Percentiles rank a stretch among this genome's conserved stretches.
phyloP scores from a whole-genome alignment of 805 yeast species.

The Nakazawaea ernobii region DNA sequence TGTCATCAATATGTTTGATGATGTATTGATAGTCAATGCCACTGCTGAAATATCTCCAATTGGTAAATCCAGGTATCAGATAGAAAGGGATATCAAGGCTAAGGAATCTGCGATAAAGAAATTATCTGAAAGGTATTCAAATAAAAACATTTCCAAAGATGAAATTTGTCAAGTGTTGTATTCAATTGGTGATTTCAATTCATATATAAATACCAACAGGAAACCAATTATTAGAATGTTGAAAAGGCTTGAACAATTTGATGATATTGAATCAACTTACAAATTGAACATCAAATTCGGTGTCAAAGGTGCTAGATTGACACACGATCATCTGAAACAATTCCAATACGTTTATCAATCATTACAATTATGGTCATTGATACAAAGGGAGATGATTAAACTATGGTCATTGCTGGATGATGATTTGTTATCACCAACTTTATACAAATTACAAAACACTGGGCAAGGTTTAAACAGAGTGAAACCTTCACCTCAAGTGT shows the following conservation, averaged over 20 bases:
- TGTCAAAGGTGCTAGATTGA: slow-evolving; percentile 60
- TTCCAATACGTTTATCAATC: slow-evolving; percentile 73
- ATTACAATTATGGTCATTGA: slow-evolving; percentile 66
- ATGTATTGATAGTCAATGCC: slow-evolving; percentile 54
- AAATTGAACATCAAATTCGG: slow-evolving; percentile 64
- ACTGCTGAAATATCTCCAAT: slow-evolving; percentile 62
- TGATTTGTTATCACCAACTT: slow-evolving; percentile 53
- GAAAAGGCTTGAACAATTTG: slow-evolving; percentile 41
- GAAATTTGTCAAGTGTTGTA: slow-evolving; percentile 67
- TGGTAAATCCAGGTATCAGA: slow-evolving; percentile 45
- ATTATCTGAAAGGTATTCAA: slow-evolving; percentile 44
- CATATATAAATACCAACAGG: slow-evolving; percentile 64
- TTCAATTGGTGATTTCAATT: slow-evolving; percentile 74
- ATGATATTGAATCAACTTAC: slow-evolving; percentile 37
- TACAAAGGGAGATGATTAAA: slow-evolving; percentile 72
- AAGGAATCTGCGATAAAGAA: slow-evolving; percentile 68
- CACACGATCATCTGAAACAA: slow-evolving; percentile 71
- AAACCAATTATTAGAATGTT: slow-evolving; percentile 63
- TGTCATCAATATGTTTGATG: slow-evolving; percentile 44
- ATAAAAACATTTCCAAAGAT: slow-evolving; percentile 41
- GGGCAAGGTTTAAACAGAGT: slow-evolving; percentile 81
- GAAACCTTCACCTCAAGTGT: slow-evolving; percentile 64
- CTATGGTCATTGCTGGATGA: slow-evolving; percentile 75
- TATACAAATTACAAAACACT: slow-evolving; percentile 59
- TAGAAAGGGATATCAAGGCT: slow-evolving; percentile 53